phyloP scores from a whole-genome alignment of 305 asterid species.

The Nicotiana rustica region DNA sequence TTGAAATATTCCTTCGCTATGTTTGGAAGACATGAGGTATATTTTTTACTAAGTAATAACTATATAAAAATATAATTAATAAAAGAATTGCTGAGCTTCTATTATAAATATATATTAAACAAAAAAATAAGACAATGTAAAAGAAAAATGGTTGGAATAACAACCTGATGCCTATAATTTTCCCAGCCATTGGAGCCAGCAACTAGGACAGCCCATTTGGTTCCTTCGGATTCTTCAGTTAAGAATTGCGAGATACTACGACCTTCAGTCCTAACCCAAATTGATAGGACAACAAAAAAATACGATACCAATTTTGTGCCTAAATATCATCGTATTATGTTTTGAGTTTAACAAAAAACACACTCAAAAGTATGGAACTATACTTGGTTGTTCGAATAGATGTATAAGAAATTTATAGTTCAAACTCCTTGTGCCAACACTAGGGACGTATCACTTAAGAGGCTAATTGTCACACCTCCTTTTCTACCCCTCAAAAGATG shows the following conservation, averaged over 20 bases:
- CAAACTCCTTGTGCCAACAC: background rate
- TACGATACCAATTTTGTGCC: background rate
- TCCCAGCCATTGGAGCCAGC: slow-evolving; percentile 44
- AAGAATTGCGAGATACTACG: slow-evolving; percentile 23
- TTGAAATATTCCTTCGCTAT: too few species aligned
- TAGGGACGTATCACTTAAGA: background rate
- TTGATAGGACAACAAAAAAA: background rate
- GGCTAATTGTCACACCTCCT: background rate
- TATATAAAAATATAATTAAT: too few species aligned
- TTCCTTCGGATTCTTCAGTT: slow-evolving; percentile 65
- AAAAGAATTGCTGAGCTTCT: too few species aligned
- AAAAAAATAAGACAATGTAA: background rate
- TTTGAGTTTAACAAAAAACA: background rate
- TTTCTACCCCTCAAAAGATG: too few species aligned
- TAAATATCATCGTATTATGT: background rate
- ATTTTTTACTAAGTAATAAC: background rate
- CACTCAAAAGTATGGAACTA: background rate
- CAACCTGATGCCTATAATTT: slow-evolving; percentile 29
- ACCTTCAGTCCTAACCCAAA: background rate
- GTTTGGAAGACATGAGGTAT: too few species aligned
- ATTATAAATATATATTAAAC: too few species aligned
- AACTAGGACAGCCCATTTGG: slow-evolving; percentile 85
- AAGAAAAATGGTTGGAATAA: background rate
- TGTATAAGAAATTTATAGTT: background rate
- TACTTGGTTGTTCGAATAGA: background rate